Percentiles rank a stretch among this genome's conserved stretches.
phyloP scores from a whole-genome alignment of 441 rosid genomes.

The Erodium trifolium region DNA sequence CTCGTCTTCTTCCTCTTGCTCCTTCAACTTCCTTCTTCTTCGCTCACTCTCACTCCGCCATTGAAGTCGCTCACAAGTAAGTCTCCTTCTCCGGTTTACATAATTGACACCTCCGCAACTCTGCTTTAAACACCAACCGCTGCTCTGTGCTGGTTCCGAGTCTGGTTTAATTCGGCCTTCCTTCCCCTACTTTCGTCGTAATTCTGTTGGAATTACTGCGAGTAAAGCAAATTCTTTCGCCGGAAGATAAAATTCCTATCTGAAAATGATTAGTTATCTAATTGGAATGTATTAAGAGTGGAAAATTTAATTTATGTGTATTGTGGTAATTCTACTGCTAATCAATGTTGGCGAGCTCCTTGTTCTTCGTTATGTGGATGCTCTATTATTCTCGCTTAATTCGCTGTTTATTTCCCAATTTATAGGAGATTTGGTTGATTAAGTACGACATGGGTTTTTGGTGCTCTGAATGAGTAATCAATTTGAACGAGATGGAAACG shows the following conservation, averaged over 20 bases:
- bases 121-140: not conserved
- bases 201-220: not conserved
- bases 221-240: not conserved
- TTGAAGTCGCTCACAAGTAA: slow-evolving; percentile 7
- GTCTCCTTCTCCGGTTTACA: not conserved
- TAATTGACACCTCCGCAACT: slow-evolving; percentile 3
- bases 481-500: slow-evolving; percentile 25
- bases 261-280: not conserved
- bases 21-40: slow-evolving; percentile 6
- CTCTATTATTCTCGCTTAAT: not conserved
- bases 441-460: not conserved
- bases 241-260: not conserved
- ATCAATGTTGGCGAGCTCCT: not conserved
- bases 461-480: not conserved
- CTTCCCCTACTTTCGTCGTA: not conserved
- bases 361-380: not conserved
- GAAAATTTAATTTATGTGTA: not conserved
- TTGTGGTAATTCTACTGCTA: not conserved
- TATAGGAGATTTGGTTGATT: slow-evolving; percentile 18
- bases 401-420: slow-evolving; percentile 19
- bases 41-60: slow-evolving; percentile 8
- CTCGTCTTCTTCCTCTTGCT: slow-evolving; percentile 16
- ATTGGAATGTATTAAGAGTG: not conserved
- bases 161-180: not conserved
- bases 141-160: not conserved